Conservation (phyloP, 2,329 filamentous ascomycete species). For the Aspergillus chevalieri region DNA sequence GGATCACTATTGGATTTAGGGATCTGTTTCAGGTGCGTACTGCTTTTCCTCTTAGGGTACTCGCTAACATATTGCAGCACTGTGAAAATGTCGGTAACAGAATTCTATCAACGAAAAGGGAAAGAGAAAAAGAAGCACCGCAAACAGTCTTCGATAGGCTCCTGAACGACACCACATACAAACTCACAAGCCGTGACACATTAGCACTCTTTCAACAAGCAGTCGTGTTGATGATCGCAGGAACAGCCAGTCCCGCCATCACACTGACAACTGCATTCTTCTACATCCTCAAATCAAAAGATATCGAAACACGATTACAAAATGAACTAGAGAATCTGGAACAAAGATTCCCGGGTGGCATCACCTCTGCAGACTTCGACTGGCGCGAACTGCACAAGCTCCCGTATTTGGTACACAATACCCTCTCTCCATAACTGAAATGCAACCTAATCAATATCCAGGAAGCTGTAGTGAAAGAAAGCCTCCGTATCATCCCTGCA, state of each 20-base stretch:
- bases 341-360: not conserved
- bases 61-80: not conserved
- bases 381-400: not conserved
- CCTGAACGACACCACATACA: not conserved
- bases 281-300: not conserved
- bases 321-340: not conserved
- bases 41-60: not conserved
- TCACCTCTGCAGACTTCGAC: not conserved
- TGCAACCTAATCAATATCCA: not conserved
- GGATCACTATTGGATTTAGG: not conserved
- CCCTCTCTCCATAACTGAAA: not conserved
- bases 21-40: not conserved
- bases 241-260: not conserved
- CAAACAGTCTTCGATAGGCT: not conserved
- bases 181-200: not conserved
- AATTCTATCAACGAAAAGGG: not conserved
- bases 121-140: not conserved
- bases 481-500: not conserved
- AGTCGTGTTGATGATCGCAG: not conserved
- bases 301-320: not conserved
- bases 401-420: not conserved
- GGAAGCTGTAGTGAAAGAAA: not conserved
- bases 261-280: not conserved
- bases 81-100: not conserved
- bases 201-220: not conserved